Evolutionary conservation across 257 asterid species (phyloP), one percentile per base, ranked within the genome.

Genomic region (Solanum microdontum): DNA sequence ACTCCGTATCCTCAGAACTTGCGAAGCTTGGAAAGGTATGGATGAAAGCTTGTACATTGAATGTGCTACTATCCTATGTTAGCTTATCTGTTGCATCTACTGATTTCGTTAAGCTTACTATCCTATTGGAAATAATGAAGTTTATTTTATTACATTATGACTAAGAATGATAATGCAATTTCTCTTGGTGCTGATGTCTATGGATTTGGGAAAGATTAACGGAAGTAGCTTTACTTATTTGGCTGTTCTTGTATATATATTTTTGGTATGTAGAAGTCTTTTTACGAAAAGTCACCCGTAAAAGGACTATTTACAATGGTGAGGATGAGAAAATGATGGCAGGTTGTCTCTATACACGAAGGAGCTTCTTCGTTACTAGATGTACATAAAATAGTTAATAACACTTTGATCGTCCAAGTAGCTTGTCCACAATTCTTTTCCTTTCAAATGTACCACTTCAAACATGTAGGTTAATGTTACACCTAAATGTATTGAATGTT

Each of bases 11-110:
- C 86, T 87, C 98, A 7, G 93, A 90, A 85, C 97, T 97, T 83
- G 96, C 96, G 33, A 92, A 83, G 89, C 96, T 96, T 70, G 99
- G 98, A 64, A 95, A 95, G 98, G 99, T 97, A 91, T 72, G 82
- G 13, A 34, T 5, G 9, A 40, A 30, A 43, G 24, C 30, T 70
- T 13, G 28, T 86, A 24, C 43, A 62, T 66, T 26, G 39, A 45
- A 80, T 8, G n/a, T 77, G 64, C 64, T 39, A n/a, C n/a, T 39
- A 7, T n/a, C 84, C 34, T 24, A 14, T 24, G 7, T 40, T 77
- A 40, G 84, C 85, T 45, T 1, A 2, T 15, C 0, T 80, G 58
- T 28, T 48, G 62, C 37, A 28, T 17, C 84, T 15, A 19, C 40
- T 80, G 69, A 28, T 48, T 15, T 10, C 5, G n/a, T 45, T 80